phyloP scores from a whole-genome alignment of 1,284 basidiomycete genomes.

The Sporisorium exsertum region DNA sequence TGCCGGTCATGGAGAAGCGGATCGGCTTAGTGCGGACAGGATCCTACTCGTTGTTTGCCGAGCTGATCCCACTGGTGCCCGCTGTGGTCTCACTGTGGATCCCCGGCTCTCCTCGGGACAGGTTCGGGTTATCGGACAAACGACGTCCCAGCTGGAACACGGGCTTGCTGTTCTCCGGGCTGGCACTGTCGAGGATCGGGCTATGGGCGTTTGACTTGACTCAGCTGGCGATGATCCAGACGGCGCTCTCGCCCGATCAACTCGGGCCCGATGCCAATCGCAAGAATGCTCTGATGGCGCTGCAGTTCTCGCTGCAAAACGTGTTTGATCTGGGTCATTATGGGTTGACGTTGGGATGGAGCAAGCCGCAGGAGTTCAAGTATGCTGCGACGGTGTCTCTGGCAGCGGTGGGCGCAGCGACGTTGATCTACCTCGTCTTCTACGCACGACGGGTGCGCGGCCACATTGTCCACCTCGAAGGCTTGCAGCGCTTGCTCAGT shows the following conservation, averaged over 20 bases:
- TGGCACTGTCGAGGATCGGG: conserved; percentile 73
- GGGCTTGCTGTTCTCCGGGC: conserved; percentile 67
- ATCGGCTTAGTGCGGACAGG: conserved; percentile 73
- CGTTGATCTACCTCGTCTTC: conserved; percentile 51
- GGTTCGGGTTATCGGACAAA: conserved; percentile 36
- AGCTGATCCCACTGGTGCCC: conserved; percentile 49
- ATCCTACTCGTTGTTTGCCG: conserved; percentile 63
- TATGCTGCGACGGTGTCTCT: conserved; percentile 53
- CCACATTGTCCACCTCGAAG: conserved; percentile 59
- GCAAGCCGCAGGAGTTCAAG: conserved; percentile 52
- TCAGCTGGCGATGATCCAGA: conserved; percentile 71
- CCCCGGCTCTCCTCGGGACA: conserved; percentile 29
- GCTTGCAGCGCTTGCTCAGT: conserved; percentile 35
- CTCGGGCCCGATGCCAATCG: conserved; percentile 38
- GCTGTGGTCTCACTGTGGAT: conserved; percentile 51
- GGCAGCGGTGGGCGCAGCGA: conserved; percentile 50
- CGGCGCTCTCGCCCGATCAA: conserved; percentile 40
- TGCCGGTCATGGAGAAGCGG: conserved; percentile 71
- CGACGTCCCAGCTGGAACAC: conserved; percentile 55
- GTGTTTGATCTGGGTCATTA: conserved; percentile 56
- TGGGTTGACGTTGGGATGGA: conserved; percentile 56
- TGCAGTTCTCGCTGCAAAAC: conserved; percentile 58
- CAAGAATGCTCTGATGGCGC: conserved; percentile 53
- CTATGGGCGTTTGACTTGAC: conserved; percentile 74
- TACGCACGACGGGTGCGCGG: conserved; percentile 59